Evolutionary conservation across 352 stramenopile genomes (phyloP).

Genomic region (Pythium aquatile): DNA sequence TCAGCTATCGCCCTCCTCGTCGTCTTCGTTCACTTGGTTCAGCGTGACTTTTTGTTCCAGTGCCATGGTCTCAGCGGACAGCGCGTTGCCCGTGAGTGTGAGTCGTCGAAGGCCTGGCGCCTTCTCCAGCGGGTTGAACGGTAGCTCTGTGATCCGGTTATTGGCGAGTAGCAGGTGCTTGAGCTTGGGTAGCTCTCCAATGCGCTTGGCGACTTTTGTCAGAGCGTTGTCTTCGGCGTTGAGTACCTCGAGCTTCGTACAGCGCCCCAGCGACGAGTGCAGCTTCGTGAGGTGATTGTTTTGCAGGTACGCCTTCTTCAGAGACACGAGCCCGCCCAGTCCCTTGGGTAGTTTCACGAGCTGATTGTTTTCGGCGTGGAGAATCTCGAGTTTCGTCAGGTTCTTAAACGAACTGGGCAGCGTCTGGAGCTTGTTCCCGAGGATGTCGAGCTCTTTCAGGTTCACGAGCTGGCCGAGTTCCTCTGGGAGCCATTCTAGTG

Average conservation of each 20-base stretch:
- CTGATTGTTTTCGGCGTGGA: conserved; percentile 79
- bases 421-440: conserved; percentile 60
- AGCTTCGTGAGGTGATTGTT: conserved; percentile 83
- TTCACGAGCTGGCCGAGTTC: conserved; percentile 74
- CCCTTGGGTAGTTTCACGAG: conserved; percentile 78
- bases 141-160: conserved; percentile 78
- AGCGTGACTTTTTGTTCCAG: conserved; percentile 66
- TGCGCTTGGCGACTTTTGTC: conserved; percentile 81
- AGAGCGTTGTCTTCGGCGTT: conserved; percentile 86
- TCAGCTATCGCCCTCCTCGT: conserved; percentile 41
- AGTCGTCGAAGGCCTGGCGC: conserved; percentile 64
- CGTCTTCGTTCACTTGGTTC: conserved; percentile 49
- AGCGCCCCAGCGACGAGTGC: conserved; percentile 74
- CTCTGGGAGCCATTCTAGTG: conserved; percentile 59
- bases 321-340: conserved; percentile 53
- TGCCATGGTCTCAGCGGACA: conserved; percentile 53
- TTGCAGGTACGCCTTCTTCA: conserved; percentile 84
- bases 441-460: conserved; percentile 73
- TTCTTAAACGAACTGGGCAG: conserved; percentile 71
- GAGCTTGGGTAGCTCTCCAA: conserved; percentile 74
- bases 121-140: conserved; percentile 79
- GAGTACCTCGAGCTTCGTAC: conserved; percentile 72
- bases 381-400: conserved; percentile 69
- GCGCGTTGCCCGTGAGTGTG: conserved; percentile 76
- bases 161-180: conserved; percentile 82